Base-by-base conservation (phyloP, 495 filamentous ascomycete genomes). In the Rostrohypoxylon terebratum region DNA sequence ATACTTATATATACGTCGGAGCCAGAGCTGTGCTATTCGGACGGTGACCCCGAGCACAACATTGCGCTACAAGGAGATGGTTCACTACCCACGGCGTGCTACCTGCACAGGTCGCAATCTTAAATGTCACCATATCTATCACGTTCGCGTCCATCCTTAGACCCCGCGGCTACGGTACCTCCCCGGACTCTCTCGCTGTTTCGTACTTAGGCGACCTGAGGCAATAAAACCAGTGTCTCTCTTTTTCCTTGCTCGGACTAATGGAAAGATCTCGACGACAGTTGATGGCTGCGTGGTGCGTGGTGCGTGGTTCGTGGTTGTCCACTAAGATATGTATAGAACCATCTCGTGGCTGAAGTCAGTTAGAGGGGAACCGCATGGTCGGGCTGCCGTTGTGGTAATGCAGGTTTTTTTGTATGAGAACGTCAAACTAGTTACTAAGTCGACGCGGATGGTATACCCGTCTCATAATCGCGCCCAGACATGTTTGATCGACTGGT, bases 61-160 rank as follows among this genome's bases (percentile, higher is more conserved):
- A 61, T 60, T 33, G 62, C 59, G 57, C 62, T 69, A 66, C 71
- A 47, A 28, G 36, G 28, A 63, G 34, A 10, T 42, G 66, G 45
- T 55, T 59, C 63, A 48, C 23, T 47, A 42, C 33, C 44, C 57
- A 69, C 71, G 58, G 42, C 38, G 59, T 66, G 55, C 14, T 34
- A 16, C 55, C 53, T 66, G 61, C 33, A 69, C 34, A 69, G 48
- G 50, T 47, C 51, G 62, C 59, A 74, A 59, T 59, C 18, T 47
- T 44, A 54, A 63, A 63, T 74, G 66, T 63, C 28, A 74, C 66
- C 71, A 44, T 59, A 57, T 70, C 58, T 51, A 45, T 66, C 59
- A 64, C 62, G 58, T 54, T 66, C 59, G 60, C 62, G 58, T 54
- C 64, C 45, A 38, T 63, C 42, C 40, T 59, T 44, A 13, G 48